Base-by-base conservation (phyloP, 345 rosid species). In the Eucalyptus tenuipes region DNA sequence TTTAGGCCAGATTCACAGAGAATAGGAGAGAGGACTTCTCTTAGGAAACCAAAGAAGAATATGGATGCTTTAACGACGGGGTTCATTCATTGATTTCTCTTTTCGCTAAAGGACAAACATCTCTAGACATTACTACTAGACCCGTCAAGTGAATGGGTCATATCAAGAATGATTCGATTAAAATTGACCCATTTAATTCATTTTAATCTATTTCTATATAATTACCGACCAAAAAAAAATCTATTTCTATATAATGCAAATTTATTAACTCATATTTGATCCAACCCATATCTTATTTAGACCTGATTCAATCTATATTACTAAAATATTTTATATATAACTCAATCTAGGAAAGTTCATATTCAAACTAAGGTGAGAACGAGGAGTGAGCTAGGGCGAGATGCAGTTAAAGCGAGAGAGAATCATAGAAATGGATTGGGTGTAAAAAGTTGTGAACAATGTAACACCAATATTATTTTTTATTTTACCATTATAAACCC, bases 101-200 rank as follows among this genome's bases (percentile, higher is more conserved):
- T 40, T 22, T 2, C 13, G 61, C 24, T 40, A 3, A 6, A 75
- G 29, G 84, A 37, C 82, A 75, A 20, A 75, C 15, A 75, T 75
- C 12, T 10, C 47, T 40, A 6, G 9, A 37, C 47, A 75, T 75
- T 42, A 10, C 25, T 17, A 0, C 25, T 0, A 18, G 57, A 52
- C 75, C 9, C 4, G 22, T 29, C 1, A 27, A 13, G n/a, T 22
- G 11, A 53, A 0, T 10, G 29, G 61, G 27, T 55, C 6, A 55
- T 10, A 25, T 55, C 6, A 8, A 55, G 20, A 55, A 10, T 4
- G 5, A 13, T 24, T 22, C 3, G 0, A 55, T 22, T 29, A 2
- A 0, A 55, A 55, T 55, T 0, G 3, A 55, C 3, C 12, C 0
- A 22, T 24, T 20, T 1, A 55, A 9, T 8, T 55, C 12, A 2